Percentiles rank a stretch among this genome's conserved stretches.
phyloP scores from a whole-genome alignment of 192 early-diverging fungal species.

The Podila verticillata region DNA sequence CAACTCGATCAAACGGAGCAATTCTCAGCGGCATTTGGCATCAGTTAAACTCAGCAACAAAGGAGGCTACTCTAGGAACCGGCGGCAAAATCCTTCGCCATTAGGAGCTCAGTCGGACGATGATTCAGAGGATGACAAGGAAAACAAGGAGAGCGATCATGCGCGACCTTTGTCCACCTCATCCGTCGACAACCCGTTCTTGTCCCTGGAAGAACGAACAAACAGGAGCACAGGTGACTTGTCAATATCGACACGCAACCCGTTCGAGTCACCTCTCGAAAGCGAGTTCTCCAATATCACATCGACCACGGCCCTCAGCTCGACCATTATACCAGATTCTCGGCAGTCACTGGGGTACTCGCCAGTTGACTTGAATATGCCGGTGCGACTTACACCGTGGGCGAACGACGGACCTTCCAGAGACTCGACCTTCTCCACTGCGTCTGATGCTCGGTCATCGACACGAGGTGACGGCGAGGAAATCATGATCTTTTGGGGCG shows the following conservation, averaged over 20 bases:
- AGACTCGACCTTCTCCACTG: slow-evolving; percentile 46
- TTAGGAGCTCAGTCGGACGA: not conserved
- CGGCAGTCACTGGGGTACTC: not conserved
- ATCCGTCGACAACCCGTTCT: not conserved
- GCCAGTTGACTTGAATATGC: not conserved
- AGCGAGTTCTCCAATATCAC: not conserved
- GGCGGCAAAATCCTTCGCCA: slow-evolving; percentile 14
- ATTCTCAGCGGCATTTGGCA: slow-evolving; percentile 23
- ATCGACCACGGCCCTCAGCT: not conserved
- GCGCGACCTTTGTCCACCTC: not conserved
- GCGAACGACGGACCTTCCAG: slow-evolving; percentile 11
- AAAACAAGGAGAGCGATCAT: not conserved
- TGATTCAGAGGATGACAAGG: not conserved
- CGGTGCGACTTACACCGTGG: slow-evolving; percentile 19
- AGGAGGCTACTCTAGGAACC: slow-evolving; percentile 6
- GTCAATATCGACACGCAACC: not conserved
- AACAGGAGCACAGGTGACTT: not conserved
- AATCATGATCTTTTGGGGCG: slow-evolving; percentile 53
- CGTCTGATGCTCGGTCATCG: slow-evolving; percentile 37
- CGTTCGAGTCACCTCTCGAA: not conserved
- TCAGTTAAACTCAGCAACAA: not conserved
- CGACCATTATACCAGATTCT: not conserved
- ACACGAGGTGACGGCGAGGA: slow-evolving; percentile 49
- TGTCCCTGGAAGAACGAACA: not conserved
- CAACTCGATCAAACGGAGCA: slow-evolving; percentile 43